A percentile compares a stretch with the other conserved stretches of the same genome.
These are phyloP conservation scores for Sclerotinia nivalis DNA, from an alignment of 2,329 filamentous ascomycete genomes.

Conservation along the genomic window DNA sequence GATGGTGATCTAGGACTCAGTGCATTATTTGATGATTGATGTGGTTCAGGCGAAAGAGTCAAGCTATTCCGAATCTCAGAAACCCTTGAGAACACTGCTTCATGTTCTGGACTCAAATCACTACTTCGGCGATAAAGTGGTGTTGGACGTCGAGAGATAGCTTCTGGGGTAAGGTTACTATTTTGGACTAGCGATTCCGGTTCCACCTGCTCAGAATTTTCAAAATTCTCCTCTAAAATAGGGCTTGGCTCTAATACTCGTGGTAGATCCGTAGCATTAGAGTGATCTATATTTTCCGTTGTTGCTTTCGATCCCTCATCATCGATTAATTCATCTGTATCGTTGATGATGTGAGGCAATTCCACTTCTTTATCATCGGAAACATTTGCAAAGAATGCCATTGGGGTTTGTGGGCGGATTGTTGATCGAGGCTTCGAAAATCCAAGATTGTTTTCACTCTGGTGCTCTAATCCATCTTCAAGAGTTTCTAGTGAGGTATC, in stretches of 20 bases:
- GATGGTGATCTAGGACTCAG: conserved; percentile 4
- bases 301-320: not conserved
- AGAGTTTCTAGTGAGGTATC: not conserved
- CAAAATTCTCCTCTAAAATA: not conserved
- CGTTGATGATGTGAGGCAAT: conserved; percentile 25
- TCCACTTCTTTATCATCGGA: conserved; percentile 12
- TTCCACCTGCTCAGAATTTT: not conserved
- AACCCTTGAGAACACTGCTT: conserved; percentile 22
- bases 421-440: not conserved
- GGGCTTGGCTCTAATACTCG: conserved; percentile 10
- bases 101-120: conserved; percentile 21
- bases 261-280: conserved; percentile 15
- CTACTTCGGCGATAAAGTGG: conserved; percentile 4
- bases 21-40: not conserved
- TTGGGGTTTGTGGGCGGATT: conserved; percentile 2
- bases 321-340: conserved; percentile 25
- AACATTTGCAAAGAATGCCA: not conserved
- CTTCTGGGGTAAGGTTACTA: not conserved
- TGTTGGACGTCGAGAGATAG: not conserved
- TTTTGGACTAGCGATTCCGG: not conserved
- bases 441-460: not conserved
- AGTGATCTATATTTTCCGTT: conserved; percentile 13
- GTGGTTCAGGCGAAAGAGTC: conserved; percentile 12
- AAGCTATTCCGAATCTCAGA: conserved; percentile 14
- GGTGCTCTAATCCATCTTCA: not conserved